phyloP scores from a whole-genome alignment of 2,329 filamentous ascomycete species.

The Atkinsonella hypoxylon region DNA sequence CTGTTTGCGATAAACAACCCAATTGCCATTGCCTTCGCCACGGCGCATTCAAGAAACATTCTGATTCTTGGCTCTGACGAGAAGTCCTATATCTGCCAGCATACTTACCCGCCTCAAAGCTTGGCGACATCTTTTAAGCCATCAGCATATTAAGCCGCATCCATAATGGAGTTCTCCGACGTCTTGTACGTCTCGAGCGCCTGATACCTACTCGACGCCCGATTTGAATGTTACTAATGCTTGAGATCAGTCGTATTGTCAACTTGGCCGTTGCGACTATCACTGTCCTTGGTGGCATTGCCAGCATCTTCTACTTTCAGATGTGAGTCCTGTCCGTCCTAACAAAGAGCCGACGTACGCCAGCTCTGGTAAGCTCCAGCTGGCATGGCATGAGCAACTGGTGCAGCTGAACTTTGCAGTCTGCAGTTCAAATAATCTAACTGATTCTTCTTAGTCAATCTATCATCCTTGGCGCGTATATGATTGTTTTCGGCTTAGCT shows the following conservation, averaged over 20 bases:
- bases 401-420: background rate
- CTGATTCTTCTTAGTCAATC: conserved; percentile 13
- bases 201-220: background rate
- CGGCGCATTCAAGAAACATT: background rate
- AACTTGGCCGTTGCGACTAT: conserved; percentile 81
- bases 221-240: conserved; percentile 20
- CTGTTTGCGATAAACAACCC: conserved; percentile 4
- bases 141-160: background rate
- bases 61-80: conserved; percentile 4
- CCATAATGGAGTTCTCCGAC: conserved; percentile 79
- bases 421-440: background rate
- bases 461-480: conserved; percentile 73
- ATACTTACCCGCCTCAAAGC: background rate
- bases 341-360: background rate
- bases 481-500: conserved; percentile 79
- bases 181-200: conserved; percentile 55
- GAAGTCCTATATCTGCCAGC: background rate
- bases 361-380: background rate
- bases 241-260: conserved; percentile 64
- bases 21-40: conserved; percentile 1
- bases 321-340: conserved; percentile 37
- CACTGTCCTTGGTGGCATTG: conserved; percentile 76
- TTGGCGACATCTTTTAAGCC: background rate
- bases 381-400: background rate
- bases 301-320: conserved; percentile 50